phyloP scores from a whole-genome alignment of 306 rosid genomes.

The Vigna hirtella region DNA sequence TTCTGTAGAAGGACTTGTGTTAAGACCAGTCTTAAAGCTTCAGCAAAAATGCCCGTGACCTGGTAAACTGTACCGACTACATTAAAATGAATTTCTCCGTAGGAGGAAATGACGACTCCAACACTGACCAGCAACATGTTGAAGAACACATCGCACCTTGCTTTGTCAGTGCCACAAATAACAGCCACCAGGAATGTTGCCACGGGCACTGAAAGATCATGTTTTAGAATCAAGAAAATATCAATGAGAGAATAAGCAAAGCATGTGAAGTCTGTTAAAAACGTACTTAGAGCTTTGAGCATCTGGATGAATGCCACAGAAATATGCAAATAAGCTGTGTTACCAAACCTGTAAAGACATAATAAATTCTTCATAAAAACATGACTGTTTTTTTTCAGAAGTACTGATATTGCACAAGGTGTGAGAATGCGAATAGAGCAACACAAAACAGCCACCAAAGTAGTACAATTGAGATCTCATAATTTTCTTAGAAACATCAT shows the following conservation, averaged over 20 bases:
- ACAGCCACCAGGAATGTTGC: constrained; percentile 91
- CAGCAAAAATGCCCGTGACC: constrained; percentile 93
- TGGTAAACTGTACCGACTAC: constrained; percentile 91
- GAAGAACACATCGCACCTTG: constrained; percentile 91
- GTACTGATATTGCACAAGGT: not conserved
- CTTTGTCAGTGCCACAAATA: constrained; percentile 88
- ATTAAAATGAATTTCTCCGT: constrained; percentile 95
- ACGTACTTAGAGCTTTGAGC: constrained; percentile 94
- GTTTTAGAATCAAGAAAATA: constrained; percentile 33
- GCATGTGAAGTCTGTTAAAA: constrained; percentile 32
- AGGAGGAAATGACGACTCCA: constrained; percentile 94
- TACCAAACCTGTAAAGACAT: constrained; percentile 79
- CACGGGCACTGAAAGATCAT: constrained; percentile 87
- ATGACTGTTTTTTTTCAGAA: not conserved
- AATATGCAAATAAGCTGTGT: constrained; percentile 93
- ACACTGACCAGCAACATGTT: constrained; percentile 97
- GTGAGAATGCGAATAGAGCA: not conserved
- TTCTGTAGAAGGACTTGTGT: constrained; percentile 96
- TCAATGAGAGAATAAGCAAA: constrained; percentile 15
- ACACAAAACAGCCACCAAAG: not conserved
- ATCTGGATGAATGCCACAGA: constrained; percentile 98
- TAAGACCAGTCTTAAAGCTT: constrained; percentile 93
- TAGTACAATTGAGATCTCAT: not conserved
- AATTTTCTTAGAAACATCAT: not conserved
- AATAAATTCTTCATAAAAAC: not conserved